These are phyloP conservation scores for Monosporascus ibericus DNA, from an alignment of 2,329 filamentous ascomycete species.

Conservation along the genomic window DNA sequence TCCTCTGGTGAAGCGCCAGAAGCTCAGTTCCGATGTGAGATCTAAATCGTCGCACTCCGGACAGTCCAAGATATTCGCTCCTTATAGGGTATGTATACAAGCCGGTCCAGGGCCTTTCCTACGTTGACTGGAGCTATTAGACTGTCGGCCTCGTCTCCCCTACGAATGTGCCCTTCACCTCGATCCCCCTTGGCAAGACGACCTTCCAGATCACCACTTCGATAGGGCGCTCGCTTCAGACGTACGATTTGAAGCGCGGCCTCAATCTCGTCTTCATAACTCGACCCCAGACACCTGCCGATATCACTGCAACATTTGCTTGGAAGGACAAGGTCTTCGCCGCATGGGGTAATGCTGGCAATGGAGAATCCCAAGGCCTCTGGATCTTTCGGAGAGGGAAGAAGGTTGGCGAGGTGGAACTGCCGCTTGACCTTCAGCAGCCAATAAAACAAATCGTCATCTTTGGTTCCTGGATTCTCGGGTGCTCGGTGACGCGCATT, in stretches of 20 bases:
- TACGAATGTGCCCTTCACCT: slow-evolving; percentile 83
- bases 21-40: slow-evolving; percentile 43
- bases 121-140: slow-evolving; percentile 36
- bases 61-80: slow-evolving; percentile 81
- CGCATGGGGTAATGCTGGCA: slow-evolving; percentile 69
- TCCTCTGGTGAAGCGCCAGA: slow-evolving; percentile 72
- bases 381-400: slow-evolving; percentile 93
- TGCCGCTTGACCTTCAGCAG: slow-evolving; percentile 59
- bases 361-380: slow-evolving; percentile 56
- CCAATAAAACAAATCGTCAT: slow-evolving; percentile 72
- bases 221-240: slow-evolving; percentile 83
- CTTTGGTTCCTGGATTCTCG: slow-evolving; percentile 89
- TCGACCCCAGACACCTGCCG: slow-evolving; percentile 76
- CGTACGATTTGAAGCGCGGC: slow-evolving; percentile 86
- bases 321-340: slow-evolving; percentile 85
- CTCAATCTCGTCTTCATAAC: slow-evolving; percentile 92
- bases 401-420: slow-evolving; percentile 68
- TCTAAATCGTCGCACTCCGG: slow-evolving; percentile 32
- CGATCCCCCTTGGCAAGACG: slow-evolving; percentile 81
- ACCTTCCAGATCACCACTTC: slow-evolving; percentile 98
- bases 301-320: slow-evolving; percentile 79
- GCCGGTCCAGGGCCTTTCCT: neutral
- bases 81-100: slow-evolving; percentile 64
- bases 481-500: slow-evolving; percentile 66
- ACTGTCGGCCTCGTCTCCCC: slow-evolving; percentile 92